Conservation (phyloP, 345 rosid species). For the Sisymbrium altissimum region DNA sequence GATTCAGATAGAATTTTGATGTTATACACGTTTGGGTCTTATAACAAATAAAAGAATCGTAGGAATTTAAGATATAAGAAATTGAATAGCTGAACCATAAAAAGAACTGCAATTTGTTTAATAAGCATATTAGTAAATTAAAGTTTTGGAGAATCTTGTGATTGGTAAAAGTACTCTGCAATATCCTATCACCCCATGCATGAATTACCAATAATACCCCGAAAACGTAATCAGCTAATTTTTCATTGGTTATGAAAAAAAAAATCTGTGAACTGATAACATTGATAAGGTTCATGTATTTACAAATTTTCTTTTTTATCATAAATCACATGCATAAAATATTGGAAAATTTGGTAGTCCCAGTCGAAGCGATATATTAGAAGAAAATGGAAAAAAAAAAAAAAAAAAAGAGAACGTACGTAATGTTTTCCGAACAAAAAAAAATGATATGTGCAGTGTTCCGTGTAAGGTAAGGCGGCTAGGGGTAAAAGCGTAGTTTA, state of each 20-base stretch:
- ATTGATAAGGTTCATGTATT: slow-evolving; percentile 6
- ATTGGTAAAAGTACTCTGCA: background rate
- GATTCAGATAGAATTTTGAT: background rate
- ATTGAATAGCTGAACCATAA: background rate
- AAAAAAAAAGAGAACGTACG: background rate
- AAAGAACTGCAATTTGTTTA: background rate
- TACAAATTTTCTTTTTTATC: slow-evolving; percentile 16
- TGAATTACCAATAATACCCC: background rate
- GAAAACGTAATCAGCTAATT: background rate
- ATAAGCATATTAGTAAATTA: background rate
- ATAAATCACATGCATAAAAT: background rate
- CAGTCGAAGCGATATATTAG: background rate
- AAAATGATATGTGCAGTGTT: slow-evolving; percentile 23
- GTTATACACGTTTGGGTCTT: background rate
- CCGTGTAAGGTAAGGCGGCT: slow-evolving; percentile 21
- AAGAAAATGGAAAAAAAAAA: background rate
- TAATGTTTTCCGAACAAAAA: background rate
- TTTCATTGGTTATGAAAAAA: background rate
- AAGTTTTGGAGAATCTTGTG: background rate
- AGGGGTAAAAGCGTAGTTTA: slow-evolving; percentile 30
- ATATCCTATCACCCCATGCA: background rate
- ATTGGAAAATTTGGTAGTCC: slow-evolving; percentile 18
- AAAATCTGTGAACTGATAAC: background rate
- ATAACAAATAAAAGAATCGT: background rate
- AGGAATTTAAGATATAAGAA: too few relatives aligned